Evolutionary conservation across 805 yeast species (phyloP).

Genomic region (Pichia cephalocereana): DNA sequence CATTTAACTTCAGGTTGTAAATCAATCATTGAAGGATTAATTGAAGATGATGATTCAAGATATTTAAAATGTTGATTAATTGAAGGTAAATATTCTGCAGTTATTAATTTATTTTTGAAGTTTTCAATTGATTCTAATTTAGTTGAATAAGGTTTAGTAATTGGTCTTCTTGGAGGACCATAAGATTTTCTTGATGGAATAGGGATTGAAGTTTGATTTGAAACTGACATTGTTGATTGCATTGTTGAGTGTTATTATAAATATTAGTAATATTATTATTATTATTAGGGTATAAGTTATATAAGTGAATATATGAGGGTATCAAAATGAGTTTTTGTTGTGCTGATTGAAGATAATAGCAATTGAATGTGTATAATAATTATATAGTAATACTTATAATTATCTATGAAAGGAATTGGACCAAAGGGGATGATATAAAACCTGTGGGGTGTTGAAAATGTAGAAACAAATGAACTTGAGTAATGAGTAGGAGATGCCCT

Average conservation of each 20-base stretch:
- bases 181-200: slow-evolving; percentile 9
- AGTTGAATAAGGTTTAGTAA: slow-evolving; percentile 28
- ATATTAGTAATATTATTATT: no score
- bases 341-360: no score
- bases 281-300: no score
- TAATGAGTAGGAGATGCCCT: no score
- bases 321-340: no score
- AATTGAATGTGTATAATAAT: no score
- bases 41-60: slow-evolving; percentile 30
- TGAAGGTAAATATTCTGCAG: slow-evolving; percentile 34
- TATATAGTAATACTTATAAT: no score
- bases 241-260: neutral
- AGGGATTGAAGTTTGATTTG: neutral
- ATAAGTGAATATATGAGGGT: no score
- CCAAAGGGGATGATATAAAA: no score
- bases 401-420: no score
- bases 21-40: slow-evolving; percentile 50
- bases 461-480: no score
- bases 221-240: neutral
- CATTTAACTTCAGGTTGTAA: slow-evolving; percentile 85
- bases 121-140: slow-evolving; percentile 40
- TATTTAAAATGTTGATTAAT: slow-evolving; percentile 30
- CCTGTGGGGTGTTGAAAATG: no score
- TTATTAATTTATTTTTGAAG: slow-evolving; percentile 33
- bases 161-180: slow-evolving; percentile 28